Conservation (phyloP, 257 asterid genomes). For the Scutellaria galericulata region DNA sequence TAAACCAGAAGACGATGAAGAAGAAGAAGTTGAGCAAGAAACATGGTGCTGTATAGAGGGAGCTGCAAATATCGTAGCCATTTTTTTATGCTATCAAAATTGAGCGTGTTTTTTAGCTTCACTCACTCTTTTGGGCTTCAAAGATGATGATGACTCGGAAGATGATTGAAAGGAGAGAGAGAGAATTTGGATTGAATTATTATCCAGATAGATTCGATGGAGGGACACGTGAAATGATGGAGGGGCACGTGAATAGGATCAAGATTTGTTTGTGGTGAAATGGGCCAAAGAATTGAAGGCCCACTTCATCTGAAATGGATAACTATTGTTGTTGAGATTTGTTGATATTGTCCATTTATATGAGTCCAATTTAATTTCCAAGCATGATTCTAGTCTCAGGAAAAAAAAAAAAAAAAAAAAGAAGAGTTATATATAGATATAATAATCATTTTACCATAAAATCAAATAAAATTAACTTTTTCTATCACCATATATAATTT, state of each 20-base stretch:
- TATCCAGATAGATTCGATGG: too few relatives aligned
- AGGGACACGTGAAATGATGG: slow-evolving; percentile 52
- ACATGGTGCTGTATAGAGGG: slow-evolving; percentile 51
- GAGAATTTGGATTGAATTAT: too few relatives aligned
- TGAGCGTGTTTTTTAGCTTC: not conserved
- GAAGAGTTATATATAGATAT: too few relatives aligned
- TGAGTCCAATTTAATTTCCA: not conserved
- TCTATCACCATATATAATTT: too few relatives aligned
- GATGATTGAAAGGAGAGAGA: slow-evolving; percentile 18
- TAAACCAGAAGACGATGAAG: slow-evolving; percentile 35
- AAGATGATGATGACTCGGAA: slow-evolving; percentile 11
- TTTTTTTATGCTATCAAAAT: slow-evolving; percentile 28
- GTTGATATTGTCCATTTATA: not conserved
- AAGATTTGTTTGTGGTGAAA: slow-evolving; percentile 23
- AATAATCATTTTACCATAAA: too few relatives aligned
- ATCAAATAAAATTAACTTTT: too few relatives aligned
- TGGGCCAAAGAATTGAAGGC: slow-evolving; percentile 44
- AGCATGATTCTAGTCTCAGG: too few relatives aligned
- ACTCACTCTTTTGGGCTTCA: slow-evolving; percentile 1
- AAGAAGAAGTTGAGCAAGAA: slow-evolving; percentile 46
- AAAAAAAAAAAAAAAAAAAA: too few relatives aligned
- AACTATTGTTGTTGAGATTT: slow-evolving; percentile 14
- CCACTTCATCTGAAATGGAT: slow-evolving; percentile 47
- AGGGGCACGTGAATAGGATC: slow-evolving; percentile 44
- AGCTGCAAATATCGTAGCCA: slow-evolving; percentile 65